Evolutionary conservation across 768 basidiomycete species (phyloP).

Genomic region (Naganishia onofrii): DNA sequence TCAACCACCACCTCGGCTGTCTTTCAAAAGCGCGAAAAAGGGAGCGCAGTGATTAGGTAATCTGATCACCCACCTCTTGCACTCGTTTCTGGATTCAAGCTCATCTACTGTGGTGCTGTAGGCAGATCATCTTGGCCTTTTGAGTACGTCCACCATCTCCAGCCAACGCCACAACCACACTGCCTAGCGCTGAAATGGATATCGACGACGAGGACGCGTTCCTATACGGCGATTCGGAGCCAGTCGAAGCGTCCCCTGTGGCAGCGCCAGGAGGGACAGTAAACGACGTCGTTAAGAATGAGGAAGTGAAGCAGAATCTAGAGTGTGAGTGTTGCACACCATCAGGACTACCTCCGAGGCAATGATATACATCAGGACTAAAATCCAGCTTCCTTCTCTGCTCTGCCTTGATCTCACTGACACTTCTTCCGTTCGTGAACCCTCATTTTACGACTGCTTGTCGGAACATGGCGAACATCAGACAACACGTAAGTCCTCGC

Average conservation of each 20-base stretch:
- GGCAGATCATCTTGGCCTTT: no score
- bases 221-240: constrained; percentile 63
- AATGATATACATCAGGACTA: neutral
- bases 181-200: constrained; percentile 34
- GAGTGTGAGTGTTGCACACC: neutral
- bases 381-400: no score
- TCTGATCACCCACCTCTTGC: neutral
- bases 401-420: neutral
- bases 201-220: constrained; percentile 76
- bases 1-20: neutral
- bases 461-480: neutral
- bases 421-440: neutral
- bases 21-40: constrained; percentile 2
- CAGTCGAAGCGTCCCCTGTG: constrained; percentile 3
- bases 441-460: neutral
- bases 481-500: constrained; percentile 2
- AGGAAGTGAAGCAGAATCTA: constrained; percentile 22
- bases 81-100: no score
- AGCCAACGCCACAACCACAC: no score
- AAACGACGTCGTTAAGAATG: constrained; percentile 19
- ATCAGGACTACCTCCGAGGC: neutral
- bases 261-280: constrained; percentile 6
- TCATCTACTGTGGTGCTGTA: no score
- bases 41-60: constrained; percentile 13
- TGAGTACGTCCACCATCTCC: no score